Evolutionary conservation across 441 rosid genomes (phyloP).

Genomic region (Erodium moschatum): DNA sequence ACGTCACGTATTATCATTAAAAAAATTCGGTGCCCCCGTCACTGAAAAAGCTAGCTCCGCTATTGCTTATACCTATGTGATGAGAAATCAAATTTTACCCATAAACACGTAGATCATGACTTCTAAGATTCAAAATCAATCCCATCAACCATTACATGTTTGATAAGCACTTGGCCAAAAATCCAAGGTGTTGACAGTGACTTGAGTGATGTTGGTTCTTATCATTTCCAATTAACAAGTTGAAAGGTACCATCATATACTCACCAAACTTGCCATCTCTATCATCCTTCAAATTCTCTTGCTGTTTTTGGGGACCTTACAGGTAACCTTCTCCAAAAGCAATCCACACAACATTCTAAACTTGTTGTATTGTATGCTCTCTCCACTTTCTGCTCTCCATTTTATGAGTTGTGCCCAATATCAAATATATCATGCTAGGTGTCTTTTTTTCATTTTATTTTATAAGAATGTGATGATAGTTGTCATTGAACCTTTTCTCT

Average conservation of each 20-base stretch:
- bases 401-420: background rate
- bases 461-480: background rate
- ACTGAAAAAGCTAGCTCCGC: too few species aligned
- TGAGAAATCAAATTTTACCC: too few species aligned
- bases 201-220: background rate
- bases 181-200: too few species aligned
- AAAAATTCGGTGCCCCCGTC: too few species aligned
- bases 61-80: too few species aligned
- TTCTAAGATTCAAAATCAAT: too few species aligned
- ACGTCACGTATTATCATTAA: too few species aligned
- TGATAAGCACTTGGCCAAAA: too few species aligned
- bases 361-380: background rate
- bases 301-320: background rate
- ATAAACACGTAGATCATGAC: too few species aligned
- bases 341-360: background rate
- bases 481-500: background rate
- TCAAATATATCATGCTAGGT: too few species aligned
- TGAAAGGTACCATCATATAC: background rate
- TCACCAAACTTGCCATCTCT: background rate
- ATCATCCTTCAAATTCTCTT: background rate
- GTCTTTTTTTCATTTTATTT: too few species aligned
- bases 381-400: background rate
- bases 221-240: background rate
- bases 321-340: background rate
- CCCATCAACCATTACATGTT: too few species aligned